Base-by-base conservation (phyloP, 805 yeast species). In the Torulaspora gathmanii region DNA sequence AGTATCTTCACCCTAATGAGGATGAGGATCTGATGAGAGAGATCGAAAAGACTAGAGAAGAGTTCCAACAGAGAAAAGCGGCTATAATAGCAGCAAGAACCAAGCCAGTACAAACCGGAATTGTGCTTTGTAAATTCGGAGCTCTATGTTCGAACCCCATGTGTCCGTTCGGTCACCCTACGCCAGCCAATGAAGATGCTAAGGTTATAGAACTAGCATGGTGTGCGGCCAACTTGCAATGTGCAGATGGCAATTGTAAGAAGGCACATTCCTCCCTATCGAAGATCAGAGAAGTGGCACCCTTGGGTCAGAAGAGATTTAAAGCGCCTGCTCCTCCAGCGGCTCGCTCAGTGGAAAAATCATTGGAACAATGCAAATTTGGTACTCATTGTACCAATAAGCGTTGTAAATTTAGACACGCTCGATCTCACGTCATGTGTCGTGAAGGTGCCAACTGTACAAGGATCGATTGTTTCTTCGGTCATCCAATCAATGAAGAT, bases 111-210 rank as follows among this genome's bases (percentile, higher is more conserved):
- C 71, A 69, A 52, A 63, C 71, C 30, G 82, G 83, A 44, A 73
- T 78, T 46, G 75, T 77, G 2, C 58, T 83, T 29, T 89, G 96
- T 70, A 85, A 84, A 61, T 89, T 78, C 65, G 93, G 91, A 39
- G 71, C 74, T 19, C 64, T 78, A 31, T 89, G 96, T 67, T 72
- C 86, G 19, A 86, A 85, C 58, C 87, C 80, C 50, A 68, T 78
- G 50, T 89, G 96, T 70, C 87, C 89, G 23, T 87, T 82, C 69
- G 96, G 89, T 20, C 96, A 89, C 61, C 96, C 97, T 36, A 86
- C 95, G 0, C 93, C 95, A 1, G 84, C 87, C 13, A 86, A 84
- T 67, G 78, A 74, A 50, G 80, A 76, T 50, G 88, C 89, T 23
- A 79, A 80, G 55, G 86, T 88, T 33, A 70, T 77, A 12, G 74